Evolutionary conservation across 1,139 yeast species (phyloP), one percentile per base, ranked within the genome.

Genomic region (Pichia sp.): DNA sequence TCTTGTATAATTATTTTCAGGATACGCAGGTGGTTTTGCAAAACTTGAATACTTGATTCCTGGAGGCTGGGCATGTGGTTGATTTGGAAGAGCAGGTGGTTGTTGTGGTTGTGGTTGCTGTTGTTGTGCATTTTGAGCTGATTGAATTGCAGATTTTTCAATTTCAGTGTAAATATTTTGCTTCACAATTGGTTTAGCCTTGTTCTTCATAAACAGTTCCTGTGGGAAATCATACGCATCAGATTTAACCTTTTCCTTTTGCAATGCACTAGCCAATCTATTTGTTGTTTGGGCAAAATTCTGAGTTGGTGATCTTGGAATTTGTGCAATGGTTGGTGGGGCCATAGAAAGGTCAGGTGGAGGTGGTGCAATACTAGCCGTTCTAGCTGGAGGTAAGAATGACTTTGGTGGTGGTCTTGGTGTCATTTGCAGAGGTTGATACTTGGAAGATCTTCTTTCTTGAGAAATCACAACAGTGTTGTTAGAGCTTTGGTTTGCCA

Each of bases 201-300:
- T 48, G 24, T 53, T 58, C 38, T 66, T 71, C 33, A 70, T 70
- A 24, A 86, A 68, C 44, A 87, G 66, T 45, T 75, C 82, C 34
- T 76, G 69, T 1, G 96, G 96, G 57, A 88, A 81, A 61, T 88
- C 96, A 60, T 86, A 88, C 1, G 89, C 88, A 66, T 83, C 88
- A 17, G 83, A 76, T 58, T 79, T 82, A 58, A 76, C 75, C 61
- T 82, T 81, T 21, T 71, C 71, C 21, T 66, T 66, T 39, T 71
- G 73, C 15, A 79, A 61, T 45, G 68, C 68, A 47, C 65, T 53
- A 11, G 64, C 49, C 40, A 68, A 60, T 12, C 64, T 38, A 40
- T 47, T 47, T 36, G 38, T 48, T 18, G 42, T n/a, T n/a, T 42
- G 21, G 12, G 40, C 31, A 34, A 38, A 19, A 20, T 27, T 27